Evolutionary conservation across 108 stramenopile genomes (phyloP).

Genomic region (Licmophora abbreviata): DNA sequence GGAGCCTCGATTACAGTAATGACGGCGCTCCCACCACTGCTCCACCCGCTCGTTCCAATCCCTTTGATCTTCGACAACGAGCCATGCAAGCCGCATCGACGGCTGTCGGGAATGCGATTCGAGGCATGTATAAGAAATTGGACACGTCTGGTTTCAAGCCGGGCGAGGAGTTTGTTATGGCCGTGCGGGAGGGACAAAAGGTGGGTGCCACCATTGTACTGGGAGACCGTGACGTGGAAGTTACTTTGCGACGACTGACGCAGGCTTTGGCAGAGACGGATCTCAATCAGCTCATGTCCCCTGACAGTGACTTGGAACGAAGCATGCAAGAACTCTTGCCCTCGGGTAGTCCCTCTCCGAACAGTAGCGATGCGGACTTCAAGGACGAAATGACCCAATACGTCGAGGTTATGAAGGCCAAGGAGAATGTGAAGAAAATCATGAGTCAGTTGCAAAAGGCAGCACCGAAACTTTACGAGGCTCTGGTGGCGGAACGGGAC

Average conservation of each 20-base stretch:
- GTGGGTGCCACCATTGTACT: conserved; percentile 56
- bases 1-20: not conserved
- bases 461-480: conserved; percentile 62
- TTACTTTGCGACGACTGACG: conserved; percentile 53
- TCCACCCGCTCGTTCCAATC: not conserved
- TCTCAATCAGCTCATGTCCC: conserved; percentile 32
- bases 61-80: conserved; percentile 7
- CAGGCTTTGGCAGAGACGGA: conserved; percentile 57
- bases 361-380: conserved; percentile 4
- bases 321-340: conserved; percentile 34
- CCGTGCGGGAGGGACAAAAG: conserved; percentile 50
- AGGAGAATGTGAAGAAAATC: conserved; percentile 39
- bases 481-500: conserved; percentile 67
- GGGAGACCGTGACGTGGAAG: conserved; percentile 70
- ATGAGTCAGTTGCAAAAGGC: conserved; percentile 42
- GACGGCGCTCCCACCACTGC: not conserved
- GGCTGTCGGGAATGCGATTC: conserved; percentile 38
- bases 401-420: conserved; percentile 56
- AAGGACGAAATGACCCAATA: conserved; percentile 29
- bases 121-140: conserved; percentile 57
- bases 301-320: conserved; percentile 36
- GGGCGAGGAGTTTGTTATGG: conserved; percentile 68
- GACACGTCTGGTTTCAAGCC: conserved; percentile 55
- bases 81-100: conserved; percentile 9
- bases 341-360: conserved; percentile 7